Base-by-base conservation (phyloP, 306 rosid genomes). In the Cicer yamashitae region DNA sequence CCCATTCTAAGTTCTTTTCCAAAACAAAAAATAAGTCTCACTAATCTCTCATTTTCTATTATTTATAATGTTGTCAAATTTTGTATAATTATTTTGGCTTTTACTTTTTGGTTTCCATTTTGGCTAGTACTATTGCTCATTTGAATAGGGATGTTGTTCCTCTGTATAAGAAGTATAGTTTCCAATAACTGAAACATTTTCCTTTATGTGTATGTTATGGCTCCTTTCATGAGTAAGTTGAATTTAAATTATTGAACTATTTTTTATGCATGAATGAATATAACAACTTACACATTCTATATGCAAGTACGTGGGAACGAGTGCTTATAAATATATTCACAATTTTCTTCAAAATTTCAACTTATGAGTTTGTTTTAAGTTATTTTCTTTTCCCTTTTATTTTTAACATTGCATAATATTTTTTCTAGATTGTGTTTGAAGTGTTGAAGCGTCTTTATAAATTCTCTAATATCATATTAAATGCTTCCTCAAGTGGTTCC, bases 101-200 rank as follows among this genome's bases (percentile, higher is more conserved):
- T 38, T 68, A 74, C 75, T 75, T 81, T 82, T 81, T 91, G 96
- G 97, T 94, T 63, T 94, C 96, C 61, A 94, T 94, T 83, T 86
- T 94, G 88, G 93, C 98, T 62, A 97, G 98, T 74, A 91, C 97
- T 59, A 85, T 94, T 82, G 97, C 98, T 82, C 97, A 96, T 25
- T 25, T 25, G 30, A 2, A 25, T 2, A 25, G 3, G 3, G 3
- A 25, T 25, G 30, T 25, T 25, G 30, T 25, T 25, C 30, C 0
- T 64, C 78, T 94, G 53, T 94, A 94, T 88, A 90, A 86, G 84
- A 90, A 91, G 97, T 94, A 89, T 75, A 93, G 51, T 9, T 37
- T 50, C 10, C 61, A 59, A 73, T 70, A 63, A 70, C 41, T 59
- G 45, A 40, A 54, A 45, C 20, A 10, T 45, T 58, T 48, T 67